Percentiles rank a stretch among this genome's conserved stretches.
Conservation (phyloP, 352 stramenopile species). For the Phytophthora pinifolia region DNA sequence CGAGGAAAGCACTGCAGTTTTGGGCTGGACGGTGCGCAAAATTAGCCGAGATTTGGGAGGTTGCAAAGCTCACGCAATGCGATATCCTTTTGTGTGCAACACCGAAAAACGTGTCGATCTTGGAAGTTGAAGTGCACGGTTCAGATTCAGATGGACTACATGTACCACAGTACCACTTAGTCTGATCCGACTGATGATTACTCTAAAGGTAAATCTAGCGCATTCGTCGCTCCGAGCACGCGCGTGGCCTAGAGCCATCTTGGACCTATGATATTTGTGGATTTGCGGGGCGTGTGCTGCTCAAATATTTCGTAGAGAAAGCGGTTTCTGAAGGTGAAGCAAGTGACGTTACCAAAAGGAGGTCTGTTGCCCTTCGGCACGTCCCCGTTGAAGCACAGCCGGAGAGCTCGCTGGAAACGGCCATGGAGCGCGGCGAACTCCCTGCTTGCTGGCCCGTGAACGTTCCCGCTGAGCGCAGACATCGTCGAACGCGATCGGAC, state of each 20-base stretch:
- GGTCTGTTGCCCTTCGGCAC: slow-evolving; percentile 17
- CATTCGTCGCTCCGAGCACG: too few relatives aligned
- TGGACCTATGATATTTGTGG: not conserved
- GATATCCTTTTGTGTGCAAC: not conserved
- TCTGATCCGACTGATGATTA: slow-evolving; percentile 11
- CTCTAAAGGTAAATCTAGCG: too few relatives aligned
- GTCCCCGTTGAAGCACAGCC: slow-evolving; percentile 17
- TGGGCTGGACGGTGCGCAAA: too few relatives aligned
- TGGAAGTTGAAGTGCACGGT: slow-evolving; percentile 13
- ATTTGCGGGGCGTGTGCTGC: slow-evolving; percentile 1
- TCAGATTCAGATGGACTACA: slow-evolving; percentile 1
- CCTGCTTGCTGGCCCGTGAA: too few relatives aligned
- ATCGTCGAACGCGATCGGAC: not conserved
- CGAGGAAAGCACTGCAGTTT: too few relatives aligned
- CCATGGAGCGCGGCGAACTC: too few relatives aligned
- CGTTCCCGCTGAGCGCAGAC: too few relatives aligned
- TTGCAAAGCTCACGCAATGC: slow-evolving; percentile 9
- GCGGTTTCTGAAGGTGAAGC: slow-evolving; percentile 14
- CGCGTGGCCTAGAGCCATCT: slow-evolving; percentile 10
- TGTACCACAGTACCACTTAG: not conserved
- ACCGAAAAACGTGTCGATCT: slow-evolving; percentile 11
- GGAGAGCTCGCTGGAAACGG: slow-evolving; percentile 20
- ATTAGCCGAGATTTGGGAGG: too few relatives aligned
- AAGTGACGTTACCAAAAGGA: slow-evolving; percentile 19
- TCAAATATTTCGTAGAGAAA: slow-evolving; percentile 28